Conservation (phyloP, 2,329 filamentous ascomycete genomes). For the Fusarium fracticaudum region DNA sequence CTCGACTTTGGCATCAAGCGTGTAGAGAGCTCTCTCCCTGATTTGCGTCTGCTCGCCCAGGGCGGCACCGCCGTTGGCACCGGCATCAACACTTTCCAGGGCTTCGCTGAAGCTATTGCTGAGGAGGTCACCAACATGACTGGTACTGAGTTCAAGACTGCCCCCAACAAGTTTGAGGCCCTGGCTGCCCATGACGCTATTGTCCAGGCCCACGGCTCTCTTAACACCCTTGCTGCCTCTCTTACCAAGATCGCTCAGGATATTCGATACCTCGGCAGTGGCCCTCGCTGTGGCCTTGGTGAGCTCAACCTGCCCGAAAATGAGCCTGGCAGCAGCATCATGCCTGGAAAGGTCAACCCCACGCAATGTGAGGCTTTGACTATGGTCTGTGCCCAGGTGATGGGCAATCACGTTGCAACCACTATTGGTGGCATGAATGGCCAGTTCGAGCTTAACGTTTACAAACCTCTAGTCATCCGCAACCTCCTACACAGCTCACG, state of each 20-base stretch:
- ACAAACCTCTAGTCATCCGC: constrained; percentile 95
- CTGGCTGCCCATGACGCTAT: constrained; percentile 96
- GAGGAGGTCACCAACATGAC: constrained; percentile 92
- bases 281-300: constrained; percentile 93
- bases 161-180: constrained; percentile 98
- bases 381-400: constrained; percentile 97
- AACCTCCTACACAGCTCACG: constrained; percentile 94
- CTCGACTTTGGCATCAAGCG: constrained; percentile 90
- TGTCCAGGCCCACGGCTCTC: constrained; percentile 89
- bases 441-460: constrained; percentile 98
- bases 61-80: constrained; percentile 97
- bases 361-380: constrained; percentile 98
- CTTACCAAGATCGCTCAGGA: constrained; percentile 99
- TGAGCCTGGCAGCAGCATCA: constrained; percentile 97
- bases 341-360: constrained; percentile 99
- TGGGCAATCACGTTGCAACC: constrained; percentile 94
- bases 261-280: constrained; percentile 95
- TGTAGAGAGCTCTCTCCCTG: constrained; percentile 82
- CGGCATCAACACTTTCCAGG: constrained; percentile 96
- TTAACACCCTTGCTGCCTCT: constrained; percentile 91
- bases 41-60: constrained; percentile 88
- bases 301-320: constrained; percentile 96
- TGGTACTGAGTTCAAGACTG: constrained; percentile 91
- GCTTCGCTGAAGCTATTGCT: constrained; percentile 93
- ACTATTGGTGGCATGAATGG: constrained; percentile 97